Evolutionary conservation across 108 stramenopile species (phyloP).

Genomic region (Poteriospumella lacustris): DNA sequence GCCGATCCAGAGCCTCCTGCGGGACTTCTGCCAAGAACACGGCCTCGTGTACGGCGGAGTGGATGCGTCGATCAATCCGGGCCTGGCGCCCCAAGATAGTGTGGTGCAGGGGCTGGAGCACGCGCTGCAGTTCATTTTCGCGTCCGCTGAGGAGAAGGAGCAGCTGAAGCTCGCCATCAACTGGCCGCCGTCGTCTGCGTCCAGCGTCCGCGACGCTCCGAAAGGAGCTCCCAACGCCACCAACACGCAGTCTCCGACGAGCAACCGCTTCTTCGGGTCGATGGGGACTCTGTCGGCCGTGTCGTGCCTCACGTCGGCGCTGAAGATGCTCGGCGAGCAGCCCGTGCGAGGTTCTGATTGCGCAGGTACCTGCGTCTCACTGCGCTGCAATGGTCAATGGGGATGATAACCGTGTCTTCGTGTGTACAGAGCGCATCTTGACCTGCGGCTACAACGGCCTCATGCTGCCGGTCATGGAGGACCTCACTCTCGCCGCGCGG

Average conservation of each 20-base stretch:
- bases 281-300: neutral
- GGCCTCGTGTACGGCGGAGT: neutral
- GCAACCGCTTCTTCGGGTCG: too few relatives aligned
- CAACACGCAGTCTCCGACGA: too few relatives aligned
- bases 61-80: slow-evolving; percentile 33
- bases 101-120: neutral
- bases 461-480: slow-evolving; percentile 40
- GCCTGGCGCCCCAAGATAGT: slow-evolving; percentile 18
- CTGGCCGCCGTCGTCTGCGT: too few relatives aligned
- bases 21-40: neutral
- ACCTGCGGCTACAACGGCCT: slow-evolving; percentile 31
- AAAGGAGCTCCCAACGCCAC: too few relatives aligned
- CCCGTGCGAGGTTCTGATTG: too few relatives aligned
- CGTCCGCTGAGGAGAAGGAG: neutral
- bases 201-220: too few relatives aligned
- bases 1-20: neutral
- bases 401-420: too few relatives aligned
- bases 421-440: too few relatives aligned
- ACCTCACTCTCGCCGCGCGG: slow-evolving; percentile 28
- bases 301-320: neutral
- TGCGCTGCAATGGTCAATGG: too few relatives aligned
- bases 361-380: too few relatives aligned
- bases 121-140: neutral
- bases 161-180: neutral
- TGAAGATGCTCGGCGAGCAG: too few relatives aligned